Evolutionary conservation across 768 basidiomycete species (phyloP), one percentile per base, ranked within the genome.

Genomic region (Auricularia sp.): DNA sequence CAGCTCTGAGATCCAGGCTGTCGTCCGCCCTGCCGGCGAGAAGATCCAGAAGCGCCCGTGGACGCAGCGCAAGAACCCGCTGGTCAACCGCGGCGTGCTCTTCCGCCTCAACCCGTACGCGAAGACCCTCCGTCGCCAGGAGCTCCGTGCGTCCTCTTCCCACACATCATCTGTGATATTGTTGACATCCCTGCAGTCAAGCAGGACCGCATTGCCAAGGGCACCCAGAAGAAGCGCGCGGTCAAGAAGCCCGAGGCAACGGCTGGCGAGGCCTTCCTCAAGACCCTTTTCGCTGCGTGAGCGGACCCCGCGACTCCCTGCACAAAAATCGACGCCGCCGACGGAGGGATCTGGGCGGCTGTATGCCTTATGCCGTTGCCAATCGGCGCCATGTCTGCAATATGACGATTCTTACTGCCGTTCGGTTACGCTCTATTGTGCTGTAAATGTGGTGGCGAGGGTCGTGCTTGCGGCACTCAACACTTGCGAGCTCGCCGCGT

Each of bases 71-170:
- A 98, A 98, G 89, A 98, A 97, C 83, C 93, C 95, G 62, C 84
- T 97, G 72, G 77, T 85, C 79, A 97, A 97, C 87, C 94, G 90
- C 82, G 89, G 84, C 61, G 80, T 95, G 71, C 86, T 95, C 74
- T 95, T 94, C 92, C 89, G 94, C 72, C 84, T 98, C 79, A 98
- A 98, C 84, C 96, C 96, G 62, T 98, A 98, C 78, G 96, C 95
- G 72, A 96, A 96, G 85, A 89, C 90, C 56, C 77, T 94, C 72
- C 90, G 92, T 76, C 82, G 89, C 70, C 89, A 93, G 72, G 93
- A 96, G 74, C 77, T 96, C 69, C 83, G 90, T 93, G 75, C 65
- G 90, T 90, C n/a, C 3, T 29, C 21, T 34, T 56, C 54, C 35
- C 34, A 3, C 36, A 3, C 34, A 3, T 42, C 12, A 14, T 14